Evolutionary conservation across 352 stramenopile genomes (phyloP).

Genomic region (Peronospora belbahrii): DNA sequence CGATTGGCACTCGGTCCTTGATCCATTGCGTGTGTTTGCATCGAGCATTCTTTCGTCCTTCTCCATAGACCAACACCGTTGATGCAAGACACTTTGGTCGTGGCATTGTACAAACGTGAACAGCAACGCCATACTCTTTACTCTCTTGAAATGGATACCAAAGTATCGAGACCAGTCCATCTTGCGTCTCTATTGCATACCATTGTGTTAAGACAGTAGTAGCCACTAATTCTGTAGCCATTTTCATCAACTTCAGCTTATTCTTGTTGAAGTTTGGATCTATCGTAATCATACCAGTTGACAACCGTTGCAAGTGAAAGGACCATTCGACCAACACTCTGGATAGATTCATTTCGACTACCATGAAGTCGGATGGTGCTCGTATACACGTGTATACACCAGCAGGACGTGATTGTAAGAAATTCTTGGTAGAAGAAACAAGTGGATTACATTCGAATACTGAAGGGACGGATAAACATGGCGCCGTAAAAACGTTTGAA

Average conservation of each 20-base stretch:
- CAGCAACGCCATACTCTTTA: constrained; percentile 27
- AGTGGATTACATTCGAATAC: constrained; percentile 9
- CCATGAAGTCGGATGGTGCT: constrained; percentile 13
- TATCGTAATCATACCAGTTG: constrained; percentile 17
- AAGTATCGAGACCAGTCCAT: constrained; percentile 62
- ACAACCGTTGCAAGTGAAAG: constrained; percentile 54
- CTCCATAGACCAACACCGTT: constrained; percentile 47
- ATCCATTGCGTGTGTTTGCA: constrained; percentile 80
- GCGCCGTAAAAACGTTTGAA: neutral
- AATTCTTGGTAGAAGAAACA: constrained; percentile 38
- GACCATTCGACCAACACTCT: constrained; percentile 35
- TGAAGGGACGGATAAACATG: neutral
- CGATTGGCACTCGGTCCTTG: constrained; percentile 37
- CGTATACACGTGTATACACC: constrained; percentile 66
- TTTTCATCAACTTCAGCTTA: constrained; percentile 12
- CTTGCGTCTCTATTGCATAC: constrained; percentile 5
- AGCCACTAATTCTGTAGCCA: constrained; percentile 7
- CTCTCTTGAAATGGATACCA: constrained; percentile 31
- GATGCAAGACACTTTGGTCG: constrained; percentile 28
- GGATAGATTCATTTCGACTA: neutral
- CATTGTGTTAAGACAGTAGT: constrained; percentile 7
- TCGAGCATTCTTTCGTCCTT: constrained; percentile 28
- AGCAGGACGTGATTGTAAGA: constrained; percentile 35
- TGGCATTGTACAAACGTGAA: constrained; percentile 54
- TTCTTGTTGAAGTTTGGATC: neutral